Conservation (phyloP, 2,329 filamentous ascomycete species). For the Rhynchosporium secalis region DNA sequence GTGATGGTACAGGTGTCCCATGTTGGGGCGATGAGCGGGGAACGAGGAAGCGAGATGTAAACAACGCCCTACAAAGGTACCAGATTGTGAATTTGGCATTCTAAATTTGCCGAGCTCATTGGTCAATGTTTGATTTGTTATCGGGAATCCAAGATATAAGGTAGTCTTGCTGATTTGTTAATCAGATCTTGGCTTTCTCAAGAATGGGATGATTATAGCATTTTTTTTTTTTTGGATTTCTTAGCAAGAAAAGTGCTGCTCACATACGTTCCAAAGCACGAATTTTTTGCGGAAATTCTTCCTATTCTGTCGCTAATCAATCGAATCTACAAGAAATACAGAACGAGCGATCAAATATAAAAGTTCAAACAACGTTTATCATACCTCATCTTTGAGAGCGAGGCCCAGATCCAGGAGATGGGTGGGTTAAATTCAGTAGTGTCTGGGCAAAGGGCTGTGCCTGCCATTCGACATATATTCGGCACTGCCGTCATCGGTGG, state of each 20-base stretch:
- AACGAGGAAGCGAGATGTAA: background rate
- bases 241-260: too few species aligned
- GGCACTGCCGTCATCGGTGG: background rate
- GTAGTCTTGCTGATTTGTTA: background rate
- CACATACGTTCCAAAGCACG: too few species aligned
- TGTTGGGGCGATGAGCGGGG: too few species aligned
- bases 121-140: background rate
- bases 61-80: background rate
- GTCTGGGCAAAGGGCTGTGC: slow-evolving; percentile 1
- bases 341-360: background rate
- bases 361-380: background rate
- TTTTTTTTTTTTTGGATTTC: too few species aligned
- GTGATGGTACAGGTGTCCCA: too few species aligned
- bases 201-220: background rate
- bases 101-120: background rate
- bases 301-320: too few species aligned
- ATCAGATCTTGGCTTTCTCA: background rate
- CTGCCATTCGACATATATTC: background rate
- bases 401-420: background rate
- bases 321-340: background rate
- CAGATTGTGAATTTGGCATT: background rate
- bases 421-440: background rate
- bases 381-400: background rate
- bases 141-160: background rate
- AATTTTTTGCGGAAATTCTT: too few species aligned